Evolutionary conservation across 176 grass and related monocot species (phyloP), one percentile per base, ranked within the genome.

Genomic region (Aegilops tauschii): DNA sequence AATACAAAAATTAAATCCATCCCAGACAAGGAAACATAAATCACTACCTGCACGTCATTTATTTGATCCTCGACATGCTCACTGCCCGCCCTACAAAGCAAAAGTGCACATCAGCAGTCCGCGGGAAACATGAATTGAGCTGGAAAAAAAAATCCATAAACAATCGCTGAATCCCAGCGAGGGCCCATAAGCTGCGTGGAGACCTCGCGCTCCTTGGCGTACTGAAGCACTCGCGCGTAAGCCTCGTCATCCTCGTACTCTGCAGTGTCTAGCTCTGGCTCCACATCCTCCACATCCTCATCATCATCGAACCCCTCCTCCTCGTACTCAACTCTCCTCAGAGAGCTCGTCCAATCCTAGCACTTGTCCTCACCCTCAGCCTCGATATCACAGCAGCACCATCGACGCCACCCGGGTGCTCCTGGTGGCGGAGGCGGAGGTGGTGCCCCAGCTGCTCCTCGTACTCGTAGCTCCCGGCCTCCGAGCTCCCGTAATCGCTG

Each of bases 401-500:
- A 28, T 28, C 23, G 23, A 30, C 65, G 36, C 65, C 78, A 10
- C 45, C n/a, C 21, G 59, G 73, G 82, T 90, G 83, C 56, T 45
- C 90, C 65, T 83, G 85, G 42, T 88, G 62, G 72, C 85, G 90
- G 21, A 87, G 80, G 37, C 75, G 91, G 66, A 78, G 86, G 69
- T 93, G 86, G 72, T 82, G 78, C 56, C 84, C 85, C 17, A 88
- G 80, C 30, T 84, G 89, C 68, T 89, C 91, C 63, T 89, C 95
- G 10, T 91, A 95, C 52, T 92, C 87, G 76, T 96, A 96, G 90
- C 90, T 96, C n/a, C 88, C 92, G 3, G 61, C 92, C 17, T 99
- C 97, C 32, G 94, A 99, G 88, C 92, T 99, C 78, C 84, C 94
- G 69, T 99, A 94, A 21, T 99, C 94, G 63, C 97, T 93, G 25